A percentile compares a stretch with the other conserved stretches of the same genome.
Conservation (phyloP, 768 basidiomycete species). For the Lanmaoa rubissima region DNA sequence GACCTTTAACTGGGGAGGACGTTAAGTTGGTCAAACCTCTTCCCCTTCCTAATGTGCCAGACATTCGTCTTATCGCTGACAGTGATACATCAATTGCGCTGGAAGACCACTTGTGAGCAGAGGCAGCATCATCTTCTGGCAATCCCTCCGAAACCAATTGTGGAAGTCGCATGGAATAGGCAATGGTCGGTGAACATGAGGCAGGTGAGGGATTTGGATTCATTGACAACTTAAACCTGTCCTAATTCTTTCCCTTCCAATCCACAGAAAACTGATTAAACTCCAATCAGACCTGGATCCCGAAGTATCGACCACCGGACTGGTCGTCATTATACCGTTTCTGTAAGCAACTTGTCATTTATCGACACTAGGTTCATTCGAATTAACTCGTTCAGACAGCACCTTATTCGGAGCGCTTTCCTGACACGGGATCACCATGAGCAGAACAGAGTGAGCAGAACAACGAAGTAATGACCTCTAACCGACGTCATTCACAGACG, state of each 20-base stretch:
- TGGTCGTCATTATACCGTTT: not conserved
- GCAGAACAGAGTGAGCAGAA: conserved; percentile 15
- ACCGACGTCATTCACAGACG: conserved; percentile 15
- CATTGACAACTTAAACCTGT: conserved; percentile 1
- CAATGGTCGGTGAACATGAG: conserved; percentile 13
- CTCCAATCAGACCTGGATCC: not conserved
- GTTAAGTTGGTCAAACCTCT: not conserved
- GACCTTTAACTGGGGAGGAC: not conserved
- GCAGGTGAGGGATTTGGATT: conserved; percentile 9
- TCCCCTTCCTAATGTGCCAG: not conserved
- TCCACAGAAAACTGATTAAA: not conserved
- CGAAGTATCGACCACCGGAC: not conserved
- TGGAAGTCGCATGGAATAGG: conserved; percentile 12
- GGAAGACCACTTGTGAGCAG: not conserved
- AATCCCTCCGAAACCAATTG: conserved; percentile 3
- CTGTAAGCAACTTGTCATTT: conserved; percentile 8
- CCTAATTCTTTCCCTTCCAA: not conserved
- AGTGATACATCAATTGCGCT: not conserved
- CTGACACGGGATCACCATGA: conserved; percentile 4
- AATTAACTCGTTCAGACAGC: not conserved
- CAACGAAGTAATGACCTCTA: not conserved
- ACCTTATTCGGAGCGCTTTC: not conserved
- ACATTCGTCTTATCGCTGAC: not conserved
- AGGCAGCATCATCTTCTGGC: not conserved
- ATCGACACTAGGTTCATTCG: not conserved